phyloP scores from a whole-genome alignment of 768 basidiomycete genomes.

The Calocybe indica region DNA sequence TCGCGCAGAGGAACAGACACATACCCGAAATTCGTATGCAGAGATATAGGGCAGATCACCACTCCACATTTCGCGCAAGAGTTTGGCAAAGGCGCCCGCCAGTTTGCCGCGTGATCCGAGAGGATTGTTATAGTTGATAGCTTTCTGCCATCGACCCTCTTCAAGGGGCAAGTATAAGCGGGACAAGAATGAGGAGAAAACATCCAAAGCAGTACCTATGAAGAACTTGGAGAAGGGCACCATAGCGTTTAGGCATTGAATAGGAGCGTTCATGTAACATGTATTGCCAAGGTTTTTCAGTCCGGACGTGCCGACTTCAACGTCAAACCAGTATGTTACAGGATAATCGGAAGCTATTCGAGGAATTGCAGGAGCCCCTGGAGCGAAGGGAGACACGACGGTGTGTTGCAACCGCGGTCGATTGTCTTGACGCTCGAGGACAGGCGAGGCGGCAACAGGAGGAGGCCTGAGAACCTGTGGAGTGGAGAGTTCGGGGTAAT shows the following conservation, averaged over 20 bases:
- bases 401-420: slow-evolving; percentile 46
- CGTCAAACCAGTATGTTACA: slow-evolving; percentile 79
- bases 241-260: slow-evolving; percentile 94
- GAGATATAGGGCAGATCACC: slow-evolving; percentile 78
- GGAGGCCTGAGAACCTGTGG: slow-evolving; percentile 68
- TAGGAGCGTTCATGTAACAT: slow-evolving; percentile 98
- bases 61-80: slow-evolving; percentile 85
- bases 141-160: slow-evolving; percentile 79
- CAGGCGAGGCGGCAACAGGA: slow-evolving; percentile 66
- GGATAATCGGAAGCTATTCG: slow-evolving; percentile 74
- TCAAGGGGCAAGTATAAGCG: slow-evolving; percentile 7
- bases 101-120: slow-evolving; percentile 85
- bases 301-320: slow-evolving; percentile 74
- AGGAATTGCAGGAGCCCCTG: slow-evolving; percentile 47
- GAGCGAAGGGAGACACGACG: slow-evolving; percentile 20
- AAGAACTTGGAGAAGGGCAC: slow-evolving; percentile 93
- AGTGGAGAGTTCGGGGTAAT: slow-evolving; percentile 74
- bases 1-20: slow-evolving; percentile 13
- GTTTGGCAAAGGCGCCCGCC: slow-evolving; percentile 74
- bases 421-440: slow-evolving; percentile 71
- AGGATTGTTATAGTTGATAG: slow-evolving; percentile 80
- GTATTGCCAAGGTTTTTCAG: slow-evolving; percentile 96
- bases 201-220: slow-evolving; percentile 48
- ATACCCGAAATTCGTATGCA: slow-evolving; percentile 79
- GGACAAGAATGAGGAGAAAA: background rate